Base-by-base conservation (phyloP, 2,329 filamentous ascomycete genomes). In the Cytospora paraplurivora region DNA sequence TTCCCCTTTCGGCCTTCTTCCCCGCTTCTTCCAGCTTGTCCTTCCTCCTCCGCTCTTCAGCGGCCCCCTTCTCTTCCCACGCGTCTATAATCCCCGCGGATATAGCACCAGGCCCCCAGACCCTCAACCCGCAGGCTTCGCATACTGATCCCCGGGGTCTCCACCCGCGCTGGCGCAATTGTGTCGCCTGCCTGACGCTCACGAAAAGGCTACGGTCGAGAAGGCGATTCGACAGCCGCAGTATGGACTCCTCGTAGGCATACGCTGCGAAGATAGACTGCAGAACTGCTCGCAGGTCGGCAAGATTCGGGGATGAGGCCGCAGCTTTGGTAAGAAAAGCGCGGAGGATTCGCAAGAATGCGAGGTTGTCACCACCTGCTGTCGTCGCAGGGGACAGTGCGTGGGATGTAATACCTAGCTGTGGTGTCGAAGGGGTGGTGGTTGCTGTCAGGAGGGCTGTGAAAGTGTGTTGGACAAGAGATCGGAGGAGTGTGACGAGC, bases 261-360 rank as follows among this genome's bases (percentile, higher is more conserved):
- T 99, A 99, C 0, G 95, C 94, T 0, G 94, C 88, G 77, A 99
- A 98, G 62, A 99, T 94, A 13, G 93, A 95, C 1, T 87, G 82
- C 1, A 99, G 84, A 0, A 98, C 93, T 7, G 86, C 85, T 52
- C 95, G 89, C 3, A 99, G 83, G 72, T 98, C 93, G 1, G 92
- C 89, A 1, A 99, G 81, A 13, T 91, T 96, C 0, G 95, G 93
- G 0, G 93, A 96, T 19, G 89, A 88, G 32, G 86, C 84, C 0
- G 92, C 90, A 0, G 93, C 94, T 53, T 92, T 87, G 0, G 90
- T 87, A 35, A 99, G 85, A 74, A 99, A 99, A 7, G 91, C 90
- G 56, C 93, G 88, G 15, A 99, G 82, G 68, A 99, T 91, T 62
- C 90, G 90, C 12, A 99, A 83, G 75, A 99, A 99, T 1, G 91